Conservation (phyloP, 495 filamentous ascomycete species). For the Aspergillus asperescens region DNA sequence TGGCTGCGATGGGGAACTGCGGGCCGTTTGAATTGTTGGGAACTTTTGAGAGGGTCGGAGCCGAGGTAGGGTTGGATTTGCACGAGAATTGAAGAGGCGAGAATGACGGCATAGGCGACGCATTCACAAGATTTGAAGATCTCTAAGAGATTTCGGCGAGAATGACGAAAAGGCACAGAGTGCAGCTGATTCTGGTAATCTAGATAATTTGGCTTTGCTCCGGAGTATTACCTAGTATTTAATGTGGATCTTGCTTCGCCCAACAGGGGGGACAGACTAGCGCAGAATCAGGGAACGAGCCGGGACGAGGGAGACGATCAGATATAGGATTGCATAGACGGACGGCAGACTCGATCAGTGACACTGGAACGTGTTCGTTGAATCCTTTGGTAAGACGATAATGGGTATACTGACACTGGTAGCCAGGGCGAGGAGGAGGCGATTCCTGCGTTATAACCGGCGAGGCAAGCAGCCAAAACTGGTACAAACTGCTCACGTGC, state of each 20-base stretch:
- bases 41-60: conserved; percentile 10
- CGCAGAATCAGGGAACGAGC: neutral
- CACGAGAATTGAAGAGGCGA: conserved; percentile 10
- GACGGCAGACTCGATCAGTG: neutral
- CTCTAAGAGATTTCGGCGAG: neutral
- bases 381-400: neutral
- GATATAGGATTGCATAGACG: conserved; percentile 1
- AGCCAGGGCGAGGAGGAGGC: no score
- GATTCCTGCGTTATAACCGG: no score
- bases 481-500: neutral
- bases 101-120: conserved; percentile 15
- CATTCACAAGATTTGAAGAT: conserved; percentile 16
- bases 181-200: neutral
- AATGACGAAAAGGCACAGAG: neutral
- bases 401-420: no score
- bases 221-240: conserved; percentile 3
- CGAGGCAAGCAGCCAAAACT: no score
- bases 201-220: neutral
- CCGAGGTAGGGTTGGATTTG: conserved; percentile 20
- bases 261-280: conserved; percentile 3
- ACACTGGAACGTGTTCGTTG: neutral
- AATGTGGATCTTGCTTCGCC: conserved; percentile 21
- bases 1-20: neutral
- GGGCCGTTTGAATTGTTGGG: conserved; percentile 9
- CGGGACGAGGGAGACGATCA: conserved; percentile 5